Base-by-base conservation (phyloP, 1,284 basidiomycete species). In the Amylostereum areolatum region DNA sequence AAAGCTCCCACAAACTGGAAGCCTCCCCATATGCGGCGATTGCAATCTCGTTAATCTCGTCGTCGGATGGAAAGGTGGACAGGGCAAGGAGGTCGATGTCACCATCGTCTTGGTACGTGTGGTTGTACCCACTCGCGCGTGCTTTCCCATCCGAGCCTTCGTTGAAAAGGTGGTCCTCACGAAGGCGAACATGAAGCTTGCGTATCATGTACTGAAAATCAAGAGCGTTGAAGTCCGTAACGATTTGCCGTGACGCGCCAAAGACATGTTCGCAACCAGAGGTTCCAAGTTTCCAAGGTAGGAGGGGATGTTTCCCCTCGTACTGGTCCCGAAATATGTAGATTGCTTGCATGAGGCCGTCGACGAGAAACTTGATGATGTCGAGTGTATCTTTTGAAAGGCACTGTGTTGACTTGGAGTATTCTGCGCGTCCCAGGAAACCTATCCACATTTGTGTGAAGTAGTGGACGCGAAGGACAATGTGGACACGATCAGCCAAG, bases 401-500 rank as follows among this genome's bases (percentile, higher is more conserved):
- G 37, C n/a, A 18, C 6, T 35, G 34, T 39, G 37, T 46, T 0
- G 43, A 5, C 4, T 53, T 43, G 0, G 59, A 27, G 47, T 69
- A 70, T 1, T 50, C 54, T 1, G 56, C 47, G 2, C 41, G 41
- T 0, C 43, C 10, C 0, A 73, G 52, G 47, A 59, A 72, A 0
- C 24, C 12, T 9, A 56, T 36, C 72, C 72, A 74, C 2, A 53
- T 42, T 1, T 66, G 50, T 0, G 71, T n/a, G 57, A 72, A 73
- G 51, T 54, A 72, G 1, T 50, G 51, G 0, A 65, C 61, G 0
- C 62, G 62, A 0, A 71, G 45, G 1, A 61, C 62, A 57, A 72
- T 64, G 41, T 59, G 58, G 34, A 69, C 39, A 4, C 66, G 62
- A 37, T 69, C 66, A 2, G 33, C 0, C 28, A 57, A 57, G 1